phyloP scores from a whole-genome alignment of 2,329 filamentous ascomycete genomes.

The Fusarium sp. region DNA sequence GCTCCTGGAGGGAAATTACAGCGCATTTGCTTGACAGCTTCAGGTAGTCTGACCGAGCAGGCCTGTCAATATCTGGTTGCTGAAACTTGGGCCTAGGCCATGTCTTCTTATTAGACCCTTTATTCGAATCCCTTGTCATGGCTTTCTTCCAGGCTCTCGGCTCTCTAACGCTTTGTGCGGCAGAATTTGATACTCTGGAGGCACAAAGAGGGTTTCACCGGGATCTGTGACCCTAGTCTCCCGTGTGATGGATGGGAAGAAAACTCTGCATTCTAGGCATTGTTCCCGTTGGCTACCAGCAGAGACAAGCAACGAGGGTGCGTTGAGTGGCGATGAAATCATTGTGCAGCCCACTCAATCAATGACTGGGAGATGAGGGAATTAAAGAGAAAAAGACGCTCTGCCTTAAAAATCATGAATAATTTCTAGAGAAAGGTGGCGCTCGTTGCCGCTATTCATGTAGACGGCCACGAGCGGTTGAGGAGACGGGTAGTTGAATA shows the following conservation, averaged over 20 bases:
- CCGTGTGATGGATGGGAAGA: slow-evolving; percentile 17
- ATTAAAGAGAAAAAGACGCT: slow-evolving; percentile 28
- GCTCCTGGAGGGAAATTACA: slow-evolving; percentile 38
- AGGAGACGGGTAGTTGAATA: background rate
- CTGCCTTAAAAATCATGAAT: slow-evolving; percentile 8
- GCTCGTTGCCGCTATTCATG: slow-evolving; percentile 21
- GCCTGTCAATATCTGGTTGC: slow-evolving; percentile 25
- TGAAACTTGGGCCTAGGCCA: slow-evolving; percentile 32
- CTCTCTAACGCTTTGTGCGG: slow-evolving; percentile 16
- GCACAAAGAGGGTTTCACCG: slow-evolving; percentile 34
- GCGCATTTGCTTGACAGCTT: slow-evolving; percentile 37
- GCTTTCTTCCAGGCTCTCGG: slow-evolving; percentile 4
- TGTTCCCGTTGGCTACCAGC: slow-evolving; percentile 5
- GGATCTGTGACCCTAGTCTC: slow-evolving; percentile 25
- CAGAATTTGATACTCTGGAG: slow-evolving; percentile 30
- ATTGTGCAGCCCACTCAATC: slow-evolving; percentile 21
- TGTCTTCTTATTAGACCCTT: slow-evolving; percentile 16
- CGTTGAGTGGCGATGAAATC: slow-evolving; percentile 34
- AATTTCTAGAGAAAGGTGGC: slow-evolving; percentile 13
- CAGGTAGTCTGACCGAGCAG: slow-evolving; percentile 31
- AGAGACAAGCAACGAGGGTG: slow-evolving; percentile 1
- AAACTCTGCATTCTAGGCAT: slow-evolving; percentile 39
- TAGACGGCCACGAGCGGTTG: slow-evolving; percentile 5
- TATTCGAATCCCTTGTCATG: slow-evolving; percentile 21
- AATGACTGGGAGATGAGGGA: slow-evolving; percentile 33